A percentile compares a stretch with the other conserved stretches of the same genome.
phyloP scores from a whole-genome alignment of 345 rosid species.

The Salix suchowensis region DNA sequence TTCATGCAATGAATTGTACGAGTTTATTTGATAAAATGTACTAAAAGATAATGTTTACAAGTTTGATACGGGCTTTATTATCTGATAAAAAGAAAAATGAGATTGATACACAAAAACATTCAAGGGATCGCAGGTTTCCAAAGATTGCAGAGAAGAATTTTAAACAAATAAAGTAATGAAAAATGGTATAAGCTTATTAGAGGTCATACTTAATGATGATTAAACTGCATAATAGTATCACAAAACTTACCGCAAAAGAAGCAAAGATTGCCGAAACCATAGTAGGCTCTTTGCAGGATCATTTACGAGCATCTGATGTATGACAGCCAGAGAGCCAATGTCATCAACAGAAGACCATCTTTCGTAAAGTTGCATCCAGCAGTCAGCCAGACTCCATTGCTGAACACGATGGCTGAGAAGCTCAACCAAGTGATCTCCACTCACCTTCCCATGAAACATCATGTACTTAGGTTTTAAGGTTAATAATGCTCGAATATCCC shows the following conservation, averaged over 20 bases:
- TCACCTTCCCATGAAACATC: slow-evolving; percentile 57
- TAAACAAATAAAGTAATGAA: neutral
- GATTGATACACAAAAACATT: neutral
- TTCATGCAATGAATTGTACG: neutral
- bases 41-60: neutral
- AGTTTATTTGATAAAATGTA: neutral
- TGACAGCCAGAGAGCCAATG: slow-evolving; percentile 78
- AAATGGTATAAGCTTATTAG: neutral
- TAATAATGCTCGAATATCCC: slow-evolving; percentile 66
- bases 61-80: neutral
- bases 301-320: slow-evolving; percentile 75
- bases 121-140: neutral
- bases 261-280: slow-evolving; percentile 84
- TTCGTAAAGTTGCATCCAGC: slow-evolving; percentile 86
- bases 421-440: slow-evolving; percentile 51
- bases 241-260: slow-evolving; percentile 66
- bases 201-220: neutral
- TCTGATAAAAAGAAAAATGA: neutral
- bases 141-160: neutral
- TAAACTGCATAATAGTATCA: neutral
- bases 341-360: slow-evolving; percentile 96
- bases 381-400: slow-evolving; percentile 60
- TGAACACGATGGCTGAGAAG: slow-evolving; percentile 43
- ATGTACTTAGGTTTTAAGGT: slow-evolving; percentile 64
- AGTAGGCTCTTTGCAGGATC: slow-evolving; percentile 75